A percentile compares a stretch with the other conserved stretches of the same genome.
phyloP scores from a whole-genome alignment of 192 early-diverging fungal genomes.

The Coemansia sp. region DNA sequence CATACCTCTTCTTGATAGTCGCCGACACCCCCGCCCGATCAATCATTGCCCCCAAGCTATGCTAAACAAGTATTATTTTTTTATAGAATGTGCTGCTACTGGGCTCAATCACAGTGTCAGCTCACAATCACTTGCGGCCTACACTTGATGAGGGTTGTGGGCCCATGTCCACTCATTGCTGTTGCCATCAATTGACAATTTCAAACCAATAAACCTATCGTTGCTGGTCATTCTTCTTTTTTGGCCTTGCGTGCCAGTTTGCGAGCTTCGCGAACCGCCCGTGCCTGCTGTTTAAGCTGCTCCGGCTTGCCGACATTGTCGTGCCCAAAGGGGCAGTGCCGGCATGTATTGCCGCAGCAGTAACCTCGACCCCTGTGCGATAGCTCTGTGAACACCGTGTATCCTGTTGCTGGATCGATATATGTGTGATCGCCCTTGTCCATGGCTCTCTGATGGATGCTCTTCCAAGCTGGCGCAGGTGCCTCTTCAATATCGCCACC shows the following conservation, averaged over 20 bases:
- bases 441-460: conserved; percentile 8
- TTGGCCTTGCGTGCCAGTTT: neutral
- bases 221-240: neutral
- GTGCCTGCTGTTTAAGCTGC: conserved; percentile 17
- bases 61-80: neutral
- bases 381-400: conserved; percentile 64
- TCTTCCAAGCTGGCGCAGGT: conserved; percentile 11
- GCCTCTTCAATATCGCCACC: conserved; percentile 16
- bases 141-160: neutral
- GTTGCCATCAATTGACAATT: neutral
- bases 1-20: conserved; percentile 24
- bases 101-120: neutral
- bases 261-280: conserved; percentile 7
- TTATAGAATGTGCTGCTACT: too few species aligned
- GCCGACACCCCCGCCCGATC: conserved; percentile 21
- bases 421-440: conserved; percentile 43
- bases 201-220: neutral
- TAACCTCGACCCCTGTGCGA: conserved; percentile 59
- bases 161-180: neutral
- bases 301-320: conserved; percentile 62
- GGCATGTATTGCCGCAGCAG: conserved; percentile 67
- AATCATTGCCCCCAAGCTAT: conserved; percentile 15
- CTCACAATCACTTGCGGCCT: neutral
- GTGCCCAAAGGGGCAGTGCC: conserved; percentile 62
- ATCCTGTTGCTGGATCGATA: conserved; percentile 65